phyloP scores from a whole-genome alignment of 1,284 basidiomycete genomes.

The Boletellus deceptivus region DNA sequence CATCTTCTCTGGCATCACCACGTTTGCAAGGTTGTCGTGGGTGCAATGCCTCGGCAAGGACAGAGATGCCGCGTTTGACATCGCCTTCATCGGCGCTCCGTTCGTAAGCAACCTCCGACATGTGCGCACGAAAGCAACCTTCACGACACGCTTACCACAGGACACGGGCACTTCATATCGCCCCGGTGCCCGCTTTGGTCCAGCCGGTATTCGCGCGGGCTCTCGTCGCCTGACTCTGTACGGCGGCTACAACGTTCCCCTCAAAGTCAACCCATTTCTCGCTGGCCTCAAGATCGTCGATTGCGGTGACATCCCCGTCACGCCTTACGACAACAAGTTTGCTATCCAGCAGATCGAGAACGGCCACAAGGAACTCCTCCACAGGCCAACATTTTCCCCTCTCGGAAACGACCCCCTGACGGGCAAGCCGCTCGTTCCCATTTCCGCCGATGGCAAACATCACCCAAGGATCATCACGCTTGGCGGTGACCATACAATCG shows the following conservation, averaged over 20 bases:
- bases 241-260: constrained; percentile 73
- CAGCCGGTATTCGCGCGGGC: constrained; percentile 72
- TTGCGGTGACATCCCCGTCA: constrained; percentile 59
- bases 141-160: constrained; percentile 31
- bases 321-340: constrained; percentile 65
- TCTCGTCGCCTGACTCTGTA: constrained; percentile 71
- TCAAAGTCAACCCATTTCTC: constrained; percentile 65
- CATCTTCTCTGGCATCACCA: constrained; percentile 71
- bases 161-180: constrained; percentile 76
- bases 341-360: constrained; percentile 75
- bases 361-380: constrained; percentile 61
- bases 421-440: constrained; percentile 51
- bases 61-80: constrained; percentile 57
- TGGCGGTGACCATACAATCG: constrained; percentile 79
- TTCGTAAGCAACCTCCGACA: constrained; percentile 48
- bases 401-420: constrained; percentile 60
- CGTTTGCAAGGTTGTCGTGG: constrained; percentile 75
- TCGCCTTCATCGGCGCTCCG: constrained; percentile 77
- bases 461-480: constrained; percentile 72
- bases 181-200: constrained; percentile 78
- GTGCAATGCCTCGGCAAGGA: constrained; percentile 67
- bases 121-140: background rate
- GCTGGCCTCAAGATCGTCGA: constrained; percentile 65
- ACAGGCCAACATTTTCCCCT: constrained; percentile 56
- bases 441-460: constrained; percentile 59